These are phyloP conservation scores for Schizonepeta tenuifolia DNA, from an alignment of 257 asterid genomes.

Conservation along the genomic window DNA sequence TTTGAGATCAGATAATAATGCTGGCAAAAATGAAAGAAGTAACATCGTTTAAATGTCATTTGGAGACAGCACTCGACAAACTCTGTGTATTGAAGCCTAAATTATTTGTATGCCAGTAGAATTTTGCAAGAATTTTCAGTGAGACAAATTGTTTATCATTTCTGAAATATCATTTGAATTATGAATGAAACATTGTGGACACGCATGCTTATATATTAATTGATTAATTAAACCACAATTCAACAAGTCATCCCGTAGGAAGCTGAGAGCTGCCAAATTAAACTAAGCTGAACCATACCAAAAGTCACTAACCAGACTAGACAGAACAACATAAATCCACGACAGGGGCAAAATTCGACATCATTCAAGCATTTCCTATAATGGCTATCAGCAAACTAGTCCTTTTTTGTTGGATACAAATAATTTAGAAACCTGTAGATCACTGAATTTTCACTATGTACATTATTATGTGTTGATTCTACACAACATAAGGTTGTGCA, in stretches of 20 bases:
- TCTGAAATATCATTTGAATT: neutral
- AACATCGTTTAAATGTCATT: neutral
- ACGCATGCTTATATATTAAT: neutral
- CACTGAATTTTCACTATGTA: constrained; percentile 3
- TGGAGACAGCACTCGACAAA: neutral
- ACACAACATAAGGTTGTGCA: neutral
- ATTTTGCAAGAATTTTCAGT: neutral
- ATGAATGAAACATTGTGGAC: neutral
- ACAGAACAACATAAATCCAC: neutral
- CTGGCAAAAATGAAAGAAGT: constrained; percentile 18
- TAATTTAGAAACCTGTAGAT: neutral
- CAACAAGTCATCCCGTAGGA: neutral
- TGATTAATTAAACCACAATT: neutral
- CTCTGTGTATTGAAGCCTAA: neutral
- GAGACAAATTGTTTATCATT: neutral
- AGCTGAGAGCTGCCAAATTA: neutral
- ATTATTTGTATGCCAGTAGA: neutral
- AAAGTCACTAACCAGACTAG: neutral
- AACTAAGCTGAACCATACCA: neutral
- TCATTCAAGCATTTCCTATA: constrained; percentile 17
- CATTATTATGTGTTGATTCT: neutral
- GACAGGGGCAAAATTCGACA: neutral
- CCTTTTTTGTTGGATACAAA: constrained; percentile 11
- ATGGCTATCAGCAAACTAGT: neutral
- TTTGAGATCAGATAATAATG: neutral